A percentile compares a stretch with the other conserved stretches of the same genome.
phyloP scores from a whole-genome alignment of 805 yeast genomes.

The Lipomyces mesembrius region DNA sequence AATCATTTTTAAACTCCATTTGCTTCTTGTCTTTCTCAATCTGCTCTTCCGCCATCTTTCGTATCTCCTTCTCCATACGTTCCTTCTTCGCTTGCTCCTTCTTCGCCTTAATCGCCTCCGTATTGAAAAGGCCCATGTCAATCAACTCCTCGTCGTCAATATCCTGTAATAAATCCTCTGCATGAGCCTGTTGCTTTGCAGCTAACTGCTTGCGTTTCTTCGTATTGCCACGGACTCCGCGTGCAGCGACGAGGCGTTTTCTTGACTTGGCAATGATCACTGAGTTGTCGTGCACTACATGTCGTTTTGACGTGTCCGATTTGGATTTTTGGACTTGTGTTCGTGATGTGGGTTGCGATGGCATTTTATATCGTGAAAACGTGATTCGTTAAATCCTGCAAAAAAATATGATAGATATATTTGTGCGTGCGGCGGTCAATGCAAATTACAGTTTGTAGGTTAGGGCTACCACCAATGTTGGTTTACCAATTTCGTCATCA shows the following conservation, averaged over 20 bases:
- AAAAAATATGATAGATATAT: too few species aligned
- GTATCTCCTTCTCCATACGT: not conserved
- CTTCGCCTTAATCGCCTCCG: not conserved
- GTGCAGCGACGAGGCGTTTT: not conserved
- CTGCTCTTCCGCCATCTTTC: constrained; percentile 7
- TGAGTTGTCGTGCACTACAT: not conserved
- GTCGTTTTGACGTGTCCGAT: not conserved
- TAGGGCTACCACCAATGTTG: not conserved
- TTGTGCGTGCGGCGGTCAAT: not conserved
- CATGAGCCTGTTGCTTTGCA: not conserved
- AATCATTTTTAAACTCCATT: constrained; percentile 11
- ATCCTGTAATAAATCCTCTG: constrained; percentile 4
- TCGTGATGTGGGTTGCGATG: constrained; percentile 12
- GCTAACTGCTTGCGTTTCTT: not conserved
- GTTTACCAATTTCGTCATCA: too few species aligned
- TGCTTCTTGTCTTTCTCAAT: constrained; percentile 1
- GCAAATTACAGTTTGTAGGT: not conserved
- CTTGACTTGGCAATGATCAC: not conserved
- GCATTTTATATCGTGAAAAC: not conserved
- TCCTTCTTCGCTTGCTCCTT: not conserved
- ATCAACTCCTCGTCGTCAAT: constrained; percentile 9
- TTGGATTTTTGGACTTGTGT: constrained; percentile 10
- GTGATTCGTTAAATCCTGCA: not conserved
- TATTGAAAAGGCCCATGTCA: constrained; percentile 4
- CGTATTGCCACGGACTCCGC: not conserved